Conservation (phyloP, 116 monocot genomes). For the Papilionanthe hybrid region DNA sequence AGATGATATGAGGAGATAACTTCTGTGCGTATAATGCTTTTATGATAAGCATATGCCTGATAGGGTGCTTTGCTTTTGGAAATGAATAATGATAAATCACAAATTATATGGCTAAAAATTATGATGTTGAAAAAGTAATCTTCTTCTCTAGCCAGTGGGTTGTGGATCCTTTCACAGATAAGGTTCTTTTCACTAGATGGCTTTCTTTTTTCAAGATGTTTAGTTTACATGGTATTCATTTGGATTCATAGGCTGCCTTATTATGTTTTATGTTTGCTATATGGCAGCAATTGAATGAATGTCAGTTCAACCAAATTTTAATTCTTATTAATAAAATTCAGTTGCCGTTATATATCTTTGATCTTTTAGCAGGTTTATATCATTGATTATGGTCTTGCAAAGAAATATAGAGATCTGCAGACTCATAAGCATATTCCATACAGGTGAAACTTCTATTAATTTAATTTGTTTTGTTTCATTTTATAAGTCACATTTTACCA, state of each 20-base stretch:
- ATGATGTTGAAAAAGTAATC: no score
- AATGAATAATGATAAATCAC: no score
- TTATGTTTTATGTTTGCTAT: not conserved
- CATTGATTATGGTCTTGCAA: constrained; percentile 15
- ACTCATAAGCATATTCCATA: constrained; percentile 13
- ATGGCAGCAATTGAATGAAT: not conserved
- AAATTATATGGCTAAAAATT: no score
- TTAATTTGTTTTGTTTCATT: not conserved
- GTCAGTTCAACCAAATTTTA: not conserved
- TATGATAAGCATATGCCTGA: not conserved
- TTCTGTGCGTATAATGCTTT: not conserved
- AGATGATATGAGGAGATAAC: not conserved
- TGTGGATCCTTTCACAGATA: not conserved
- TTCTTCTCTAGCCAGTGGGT: no score
- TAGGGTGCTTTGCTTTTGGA: no score
- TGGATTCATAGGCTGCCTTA: not conserved
- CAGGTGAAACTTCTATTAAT: constrained; percentile 7
- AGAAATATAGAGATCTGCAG: constrained; percentile 14
- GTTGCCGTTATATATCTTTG: not conserved
- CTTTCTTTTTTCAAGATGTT: not conserved
- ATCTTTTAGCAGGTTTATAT: constrained; percentile 4
- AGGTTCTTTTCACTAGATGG: not conserved
- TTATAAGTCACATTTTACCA: not conserved
- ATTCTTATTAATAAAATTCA: not conserved
- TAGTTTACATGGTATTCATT: not conserved